These are phyloP conservation scores for Solanum rostratum DNA, from an alignment of 257 asterid genomes.

Conservation along the genomic window DNA sequence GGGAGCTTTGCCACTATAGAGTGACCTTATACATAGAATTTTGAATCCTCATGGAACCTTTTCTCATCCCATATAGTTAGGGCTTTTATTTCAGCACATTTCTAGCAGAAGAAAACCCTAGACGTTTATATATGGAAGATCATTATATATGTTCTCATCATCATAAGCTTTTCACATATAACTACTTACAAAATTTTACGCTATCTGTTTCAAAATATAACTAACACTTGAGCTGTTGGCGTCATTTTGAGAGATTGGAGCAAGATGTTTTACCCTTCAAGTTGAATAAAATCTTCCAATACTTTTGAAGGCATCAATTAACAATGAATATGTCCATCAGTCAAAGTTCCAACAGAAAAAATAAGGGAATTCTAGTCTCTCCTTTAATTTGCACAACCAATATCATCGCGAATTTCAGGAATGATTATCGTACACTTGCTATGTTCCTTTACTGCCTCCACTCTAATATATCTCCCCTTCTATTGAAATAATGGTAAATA, in stretches of 20 bases:
- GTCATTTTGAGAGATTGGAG: no score
- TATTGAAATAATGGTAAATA: background rate
- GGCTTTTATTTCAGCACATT: background rate
- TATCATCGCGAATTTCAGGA: background rate
- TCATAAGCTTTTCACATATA: background rate
- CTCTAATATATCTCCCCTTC: background rate
- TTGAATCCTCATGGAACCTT: background rate
- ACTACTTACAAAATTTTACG: background rate
- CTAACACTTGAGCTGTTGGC: background rate
- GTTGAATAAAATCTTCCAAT: background rate
- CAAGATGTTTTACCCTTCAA: background rate
- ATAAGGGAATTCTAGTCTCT: background rate
- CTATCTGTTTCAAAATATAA: no score
- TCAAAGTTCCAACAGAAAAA: background rate
- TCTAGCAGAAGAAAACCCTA: background rate
- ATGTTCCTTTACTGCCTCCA: background rate
- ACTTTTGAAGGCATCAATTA: background rate
- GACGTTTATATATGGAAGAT: background rate
- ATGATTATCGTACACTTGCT: background rate
- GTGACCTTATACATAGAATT: no score
- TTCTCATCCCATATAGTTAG: background rate
- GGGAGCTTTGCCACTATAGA: background rate
- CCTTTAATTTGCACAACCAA: background rate
- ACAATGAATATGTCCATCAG: background rate
- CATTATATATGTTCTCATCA: background rate